Conservation (phyloP, 176 grass and related monocot species). For the Lolium rigidum region DNA sequence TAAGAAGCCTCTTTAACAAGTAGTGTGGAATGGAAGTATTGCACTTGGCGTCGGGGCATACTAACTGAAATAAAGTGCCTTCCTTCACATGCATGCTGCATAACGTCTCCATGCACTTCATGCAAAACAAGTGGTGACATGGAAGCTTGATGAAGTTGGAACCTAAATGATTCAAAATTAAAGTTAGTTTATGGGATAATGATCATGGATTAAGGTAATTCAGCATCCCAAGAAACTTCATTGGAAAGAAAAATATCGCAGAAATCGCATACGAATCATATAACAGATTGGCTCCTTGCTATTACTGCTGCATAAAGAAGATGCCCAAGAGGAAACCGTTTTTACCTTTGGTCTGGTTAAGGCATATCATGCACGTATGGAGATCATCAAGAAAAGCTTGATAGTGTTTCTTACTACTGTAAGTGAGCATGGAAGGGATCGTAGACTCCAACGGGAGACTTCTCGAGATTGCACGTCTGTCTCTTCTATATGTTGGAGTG, state of each 20-base stretch:
- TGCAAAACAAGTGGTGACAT: slow-evolving; percentile 42
- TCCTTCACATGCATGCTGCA: slow-evolving; percentile 55
- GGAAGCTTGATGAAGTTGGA: slow-evolving; percentile 49
- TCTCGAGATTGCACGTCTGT: slow-evolving; percentile 50
- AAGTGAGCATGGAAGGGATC: slow-evolving; percentile 57
- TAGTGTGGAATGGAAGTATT: slow-evolving; percentile 49
- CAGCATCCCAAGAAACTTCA: neutral
- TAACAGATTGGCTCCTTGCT: neutral
- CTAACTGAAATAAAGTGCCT: slow-evolving; percentile 53
- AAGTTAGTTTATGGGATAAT: neutral
- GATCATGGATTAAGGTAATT: neutral
- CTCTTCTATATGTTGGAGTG: neutral
- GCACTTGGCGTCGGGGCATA: slow-evolving; percentile 62
- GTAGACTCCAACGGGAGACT: slow-evolving; percentile 36
- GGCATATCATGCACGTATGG: slow-evolving; percentile 55
- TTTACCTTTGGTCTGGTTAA: slow-evolving; percentile 44
- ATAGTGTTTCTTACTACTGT: slow-evolving; percentile 39
- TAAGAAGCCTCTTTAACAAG: slow-evolving; percentile 55
- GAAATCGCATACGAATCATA: neutral
- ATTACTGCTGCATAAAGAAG: neutral
- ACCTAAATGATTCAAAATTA: slow-evolving; percentile 26
- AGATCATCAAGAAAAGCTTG: slow-evolving; percentile 58
- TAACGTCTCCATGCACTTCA: slow-evolving; percentile 48
- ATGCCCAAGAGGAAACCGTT: neutral
- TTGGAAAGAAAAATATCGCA: neutral